phyloP scores from a whole-genome alignment of 768 basidiomycete genomes.

The Myochromella boudieri region DNA sequence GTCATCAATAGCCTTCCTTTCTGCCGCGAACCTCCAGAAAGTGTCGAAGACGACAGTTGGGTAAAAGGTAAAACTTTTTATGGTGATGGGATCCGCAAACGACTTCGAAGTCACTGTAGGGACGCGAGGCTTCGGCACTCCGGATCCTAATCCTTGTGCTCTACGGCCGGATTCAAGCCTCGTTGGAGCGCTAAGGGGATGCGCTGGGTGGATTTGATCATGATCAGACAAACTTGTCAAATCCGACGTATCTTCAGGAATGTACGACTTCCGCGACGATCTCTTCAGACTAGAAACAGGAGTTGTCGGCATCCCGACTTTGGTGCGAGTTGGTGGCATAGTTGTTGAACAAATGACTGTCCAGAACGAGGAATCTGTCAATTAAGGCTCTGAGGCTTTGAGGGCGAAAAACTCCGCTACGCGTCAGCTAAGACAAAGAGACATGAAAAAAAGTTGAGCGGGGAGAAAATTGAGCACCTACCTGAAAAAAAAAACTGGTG shows the following conservation, averaged over 20 bases:
- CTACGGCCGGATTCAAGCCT: too few species aligned
- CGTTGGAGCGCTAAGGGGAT: background rate
- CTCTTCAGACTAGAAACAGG: background rate
- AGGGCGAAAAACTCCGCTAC: too few species aligned
- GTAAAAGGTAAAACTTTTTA: constrained; percentile 37
- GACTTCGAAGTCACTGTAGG: background rate
- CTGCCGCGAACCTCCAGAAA: constrained; percentile 58
- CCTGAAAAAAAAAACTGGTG: too few species aligned
- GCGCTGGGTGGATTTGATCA: background rate
- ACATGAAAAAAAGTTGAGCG: too few species aligned
- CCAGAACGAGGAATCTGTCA: too few species aligned
- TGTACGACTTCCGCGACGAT: background rate
- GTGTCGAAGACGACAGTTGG: constrained; percentile 60
- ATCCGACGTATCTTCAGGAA: background rate
- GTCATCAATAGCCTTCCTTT: constrained; percentile 58
- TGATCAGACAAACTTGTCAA: constrained; percentile 5
- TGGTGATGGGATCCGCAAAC: constrained; percentile 23
- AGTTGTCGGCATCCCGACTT: background rate
- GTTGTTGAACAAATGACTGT: background rate
- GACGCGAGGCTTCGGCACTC: background rate
- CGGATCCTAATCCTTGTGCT: too few species aligned
- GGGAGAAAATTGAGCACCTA: too few species aligned
- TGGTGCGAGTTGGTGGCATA: constrained; percentile 10
- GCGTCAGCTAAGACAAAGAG: too few species aligned
- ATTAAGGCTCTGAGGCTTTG: too few species aligned